Evolutionary conservation across 2,329 filamentous ascomycete species (phyloP).

Genomic region (Corynespora cassiicola): DNA sequence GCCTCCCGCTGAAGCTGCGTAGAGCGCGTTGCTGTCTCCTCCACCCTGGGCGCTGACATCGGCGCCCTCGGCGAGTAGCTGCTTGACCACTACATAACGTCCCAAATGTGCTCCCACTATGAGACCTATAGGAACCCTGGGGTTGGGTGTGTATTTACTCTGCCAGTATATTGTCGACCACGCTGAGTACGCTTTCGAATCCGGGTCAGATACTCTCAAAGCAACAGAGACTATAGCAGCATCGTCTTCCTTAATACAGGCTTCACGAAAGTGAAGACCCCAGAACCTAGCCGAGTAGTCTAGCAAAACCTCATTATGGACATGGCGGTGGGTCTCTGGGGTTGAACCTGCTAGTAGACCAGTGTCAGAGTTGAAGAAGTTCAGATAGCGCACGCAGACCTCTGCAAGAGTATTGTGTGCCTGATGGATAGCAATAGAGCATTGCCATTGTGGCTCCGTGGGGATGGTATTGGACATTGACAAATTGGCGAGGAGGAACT

Average conservation of each 20-base stretch:
- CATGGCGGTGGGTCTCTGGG: slow-evolving; percentile 1
- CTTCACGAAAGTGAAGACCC: slow-evolving; percentile 17
- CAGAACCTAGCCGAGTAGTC: slow-evolving; percentile 18
- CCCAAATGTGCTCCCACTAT: slow-evolving; percentile 5
- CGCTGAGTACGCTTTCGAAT: slow-evolving; percentile 12
- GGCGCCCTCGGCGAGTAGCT: slow-evolving; percentile 2
- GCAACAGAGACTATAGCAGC: slow-evolving; percentile 11
- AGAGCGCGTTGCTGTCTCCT: slow-evolving; percentile 7
- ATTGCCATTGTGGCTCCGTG: slow-evolving; percentile 9
- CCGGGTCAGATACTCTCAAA: slow-evolving; percentile 14
- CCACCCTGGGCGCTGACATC: no score
- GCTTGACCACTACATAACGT: slow-evolving; percentile 3
- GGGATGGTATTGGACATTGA: slow-evolving; percentile 5
- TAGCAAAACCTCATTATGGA: slow-evolving; percentile 8
- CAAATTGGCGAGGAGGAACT: slow-evolving; percentile 13
- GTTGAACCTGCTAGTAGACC: slow-evolving; percentile 10
- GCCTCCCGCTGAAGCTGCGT: slow-evolving; percentile 8
- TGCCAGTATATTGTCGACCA: slow-evolving; percentile 11
- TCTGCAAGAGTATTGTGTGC: slow-evolving; percentile 15
- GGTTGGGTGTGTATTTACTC: not conserved
- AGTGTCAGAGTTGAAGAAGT: slow-evolving; percentile 12
- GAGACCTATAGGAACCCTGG: not conserved
- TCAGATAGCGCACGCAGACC: slow-evolving; percentile 14
- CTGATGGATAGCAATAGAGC: slow-evolving; percentile 12
- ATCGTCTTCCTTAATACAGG: slow-evolving; percentile 10